Percentiles rank a stretch among this genome's conserved stretches.
These are phyloP conservation scores for Venturia nashicola DNA, from an alignment of 2,329 filamentous ascomycete genomes.

Conservation along the genomic window DNA sequence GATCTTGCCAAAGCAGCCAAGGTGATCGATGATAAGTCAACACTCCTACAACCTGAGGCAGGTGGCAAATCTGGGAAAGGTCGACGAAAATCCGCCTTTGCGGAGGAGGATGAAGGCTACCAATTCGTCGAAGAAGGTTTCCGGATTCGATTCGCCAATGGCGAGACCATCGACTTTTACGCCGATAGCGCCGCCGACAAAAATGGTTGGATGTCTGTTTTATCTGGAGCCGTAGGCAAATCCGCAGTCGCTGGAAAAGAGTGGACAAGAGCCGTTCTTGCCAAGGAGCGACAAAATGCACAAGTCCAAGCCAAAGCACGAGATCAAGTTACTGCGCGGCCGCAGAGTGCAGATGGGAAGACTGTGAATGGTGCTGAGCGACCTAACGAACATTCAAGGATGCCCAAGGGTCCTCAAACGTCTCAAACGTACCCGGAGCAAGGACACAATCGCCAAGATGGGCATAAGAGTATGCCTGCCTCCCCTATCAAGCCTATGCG, in stretches of 20 bases:
- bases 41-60: conserved; percentile 66
- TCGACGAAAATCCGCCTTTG: conserved; percentile 86
- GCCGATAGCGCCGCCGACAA: conserved; percentile 81
- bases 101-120: conserved; percentile 96
- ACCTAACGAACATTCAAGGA: not conserved
- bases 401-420: not conserved
- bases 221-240: conserved; percentile 25
- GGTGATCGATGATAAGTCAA: conserved; percentile 80
- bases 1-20: conserved; percentile 88
- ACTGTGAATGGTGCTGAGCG: not conserved
- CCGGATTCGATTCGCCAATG: conserved; percentile 96
- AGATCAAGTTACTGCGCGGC: conserved; percentile 4
- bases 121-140: conserved; percentile 99
- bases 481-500: conserved; percentile 6
- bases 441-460: not conserved
- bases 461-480: not conserved
- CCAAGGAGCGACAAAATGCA: conserved; percentile 4
- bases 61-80: conserved; percentile 54
- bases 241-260: not conserved
- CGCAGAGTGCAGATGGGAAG: conserved; percentile 6
- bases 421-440: not conserved
- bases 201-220: conserved; percentile 85
- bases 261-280: conserved; percentile 9
- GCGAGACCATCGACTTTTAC: conserved; percentile 97
- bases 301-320: not conserved